Percentiles rank a stretch among this genome's conserved stretches.
Evolutionary conservation across 108 stramenopile species (phyloP).

Genomic region (Cyclotella sp.): DNA sequence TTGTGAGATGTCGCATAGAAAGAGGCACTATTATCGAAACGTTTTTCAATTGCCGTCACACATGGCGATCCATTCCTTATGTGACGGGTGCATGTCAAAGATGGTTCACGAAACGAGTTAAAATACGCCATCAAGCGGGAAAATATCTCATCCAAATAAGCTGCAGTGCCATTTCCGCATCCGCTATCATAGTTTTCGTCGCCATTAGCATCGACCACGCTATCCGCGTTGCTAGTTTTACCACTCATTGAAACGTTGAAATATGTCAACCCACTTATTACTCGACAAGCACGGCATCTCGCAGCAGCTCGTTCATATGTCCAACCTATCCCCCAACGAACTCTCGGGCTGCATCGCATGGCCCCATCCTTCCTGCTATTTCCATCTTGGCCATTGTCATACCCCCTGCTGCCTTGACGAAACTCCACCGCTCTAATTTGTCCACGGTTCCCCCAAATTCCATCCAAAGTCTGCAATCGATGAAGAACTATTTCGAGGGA

Average conservation of each 20-base stretch:
- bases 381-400: not conserved
- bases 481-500: slow-evolving; percentile 42
- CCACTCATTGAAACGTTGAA: slow-evolving; percentile 28
- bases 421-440: slow-evolving; percentile 83
- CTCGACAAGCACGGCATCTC: slow-evolving; percentile 28
- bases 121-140: slow-evolving; percentile 34
- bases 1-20: not conserved
- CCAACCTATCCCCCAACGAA: slow-evolving; percentile 95
- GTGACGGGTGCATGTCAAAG: slow-evolving; percentile 27
- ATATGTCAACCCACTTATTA: slow-evolving; percentile 28
- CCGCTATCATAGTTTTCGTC: not conserved
- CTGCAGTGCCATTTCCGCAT: not conserved
- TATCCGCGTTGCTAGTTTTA: not conserved
- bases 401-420: slow-evolving; percentile 73
- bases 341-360: slow-evolving; percentile 34
- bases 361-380: not conserved
- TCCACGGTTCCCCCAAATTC: slow-evolving; percentile 55
- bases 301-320: slow-evolving; percentile 65
- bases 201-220: not conserved
- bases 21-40: slow-evolving; percentile 21
- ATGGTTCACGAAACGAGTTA: slow-evolving; percentile 4
- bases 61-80: slow-evolving; percentile 7
- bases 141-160: slow-evolving; percentile 23
- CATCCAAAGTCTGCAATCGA: slow-evolving; percentile 60
- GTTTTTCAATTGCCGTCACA: slow-evolving; percentile 37